Base-by-base conservation (phyloP, 1,284 basidiomycete species). In the Apiotrichum gamsii region DNA sequence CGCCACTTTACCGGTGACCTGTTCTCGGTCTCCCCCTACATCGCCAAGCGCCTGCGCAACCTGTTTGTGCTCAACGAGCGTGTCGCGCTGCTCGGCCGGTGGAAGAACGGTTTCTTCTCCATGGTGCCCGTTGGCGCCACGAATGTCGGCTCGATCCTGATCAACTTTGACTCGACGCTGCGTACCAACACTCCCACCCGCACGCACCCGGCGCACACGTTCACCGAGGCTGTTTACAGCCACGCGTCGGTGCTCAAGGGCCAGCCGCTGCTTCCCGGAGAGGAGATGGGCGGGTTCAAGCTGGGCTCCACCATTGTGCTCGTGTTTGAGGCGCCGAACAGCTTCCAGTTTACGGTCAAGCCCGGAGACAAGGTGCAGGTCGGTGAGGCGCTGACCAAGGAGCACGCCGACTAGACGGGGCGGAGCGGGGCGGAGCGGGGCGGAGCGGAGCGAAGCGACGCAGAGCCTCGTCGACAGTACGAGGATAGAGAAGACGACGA, bases 81-180 rank as follows among this genome's bases (percentile, higher is more conserved):
- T 16, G 94, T 98, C 9, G 90, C 94, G 1, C 57, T 99, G n/a
- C 82, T 98, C 25, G 95, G 94, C 6, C 78, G 90, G 45, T 98
- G 95, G 94, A 82, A 83, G 65, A 77, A 95, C 64, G 94, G 94
- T 5, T 97, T 97, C 78, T 98, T 96, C 71, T 78, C 85, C 33
- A 97, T 97, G 91, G 83, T 94, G 0, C 94, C 94, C 11, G 93
- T 98, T 23, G 95, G 94, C 13, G 94, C 95, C 3, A 97, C 94
- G 18, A 98, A 98, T 68, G 95, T 98, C 47, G 94, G 94, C 9
- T 90, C 86, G 56, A 98, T 99, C 74, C 84, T 84, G 56, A 81
- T 99, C 70, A 94, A 96, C 72, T 99, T 99, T 72, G 95, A 99
- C 73, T 78, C 84, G 80, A 81, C 80, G 9, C 79, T 94, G 16